phyloP scores from a whole-genome alignment of 2,329 filamentous ascomycete species.

The Esteya vermicola region DNA sequence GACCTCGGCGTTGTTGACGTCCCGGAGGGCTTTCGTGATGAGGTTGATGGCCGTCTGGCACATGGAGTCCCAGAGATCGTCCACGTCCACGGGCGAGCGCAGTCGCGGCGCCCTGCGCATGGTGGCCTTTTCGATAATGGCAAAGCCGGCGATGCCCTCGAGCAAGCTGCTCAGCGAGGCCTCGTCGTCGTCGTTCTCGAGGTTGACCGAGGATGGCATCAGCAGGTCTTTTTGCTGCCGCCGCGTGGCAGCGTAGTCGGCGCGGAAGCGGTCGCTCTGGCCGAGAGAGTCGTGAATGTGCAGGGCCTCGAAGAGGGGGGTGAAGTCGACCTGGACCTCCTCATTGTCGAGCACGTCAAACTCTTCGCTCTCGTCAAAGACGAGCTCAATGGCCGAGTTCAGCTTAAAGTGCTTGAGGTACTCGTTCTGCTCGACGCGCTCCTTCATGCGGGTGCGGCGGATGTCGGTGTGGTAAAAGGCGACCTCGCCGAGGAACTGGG shows the following conservation, averaged over 20 bases:
- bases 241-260: slow-evolving; percentile 84
- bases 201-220: slow-evolving; percentile 59
- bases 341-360: slow-evolving; percentile 94
- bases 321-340: slow-evolving; percentile 87
- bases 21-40: slow-evolving; percentile 63
- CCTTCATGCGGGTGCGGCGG: slow-evolving; percentile 67
- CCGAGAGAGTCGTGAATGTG: slow-evolving; percentile 94
- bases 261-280: slow-evolving; percentile 78
- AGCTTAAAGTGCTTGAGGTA: slow-evolving; percentile 75
- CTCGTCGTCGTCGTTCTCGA: slow-evolving; percentile 75
- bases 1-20: slow-evolving; percentile 76
- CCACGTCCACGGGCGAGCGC: slow-evolving; percentile 75
- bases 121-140: slow-evolving; percentile 89
- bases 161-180: slow-evolving; percentile 77
- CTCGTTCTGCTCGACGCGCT: slow-evolving; percentile 60
- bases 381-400: slow-evolving; percentile 90
- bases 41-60: slow-evolving; percentile 74
- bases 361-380: slow-evolving; percentile 89
- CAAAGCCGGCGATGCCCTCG: slow-evolving; percentile 90
- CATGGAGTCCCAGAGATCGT: slow-evolving; percentile 97
- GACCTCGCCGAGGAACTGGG: slow-evolving; percentile 89
- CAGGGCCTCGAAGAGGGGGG: slow-evolving; percentile 82
- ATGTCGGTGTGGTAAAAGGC: slow-evolving; percentile 94
- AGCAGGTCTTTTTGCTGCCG: slow-evolving; percentile 84
- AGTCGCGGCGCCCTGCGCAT: slow-evolving; percentile 77